Evolutionary conservation across 441 rosid genomes (phyloP), one percentile per base, ranked within the genome.

Genomic region (Erodium moschatum): DNA sequence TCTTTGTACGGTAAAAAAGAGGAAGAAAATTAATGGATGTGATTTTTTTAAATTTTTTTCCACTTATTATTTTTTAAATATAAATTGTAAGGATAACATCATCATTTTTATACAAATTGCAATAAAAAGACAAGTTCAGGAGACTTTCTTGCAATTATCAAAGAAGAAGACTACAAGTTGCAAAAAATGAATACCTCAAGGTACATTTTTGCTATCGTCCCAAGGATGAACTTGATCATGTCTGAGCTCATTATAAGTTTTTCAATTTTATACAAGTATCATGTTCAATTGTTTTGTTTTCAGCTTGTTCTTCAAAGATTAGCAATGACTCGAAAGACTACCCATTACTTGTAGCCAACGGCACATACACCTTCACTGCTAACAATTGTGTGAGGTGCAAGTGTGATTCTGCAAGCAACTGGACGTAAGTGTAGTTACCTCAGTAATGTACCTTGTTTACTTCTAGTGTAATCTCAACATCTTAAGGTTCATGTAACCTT

Each of bases 281-380:
- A 38, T 19, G 68, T 67, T 35, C 21, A 5, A 20, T 54, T 44
- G 64, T 72, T 15, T 9, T 42, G 66, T 19, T 4, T 75, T 65
- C 96, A 91, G 97, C 90, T 67, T 93, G 97, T 69, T 81, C 77
- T 76, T 85, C 97, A 42, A 79, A 89, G 0, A 74, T 89, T 66
- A 78, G 65, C 67, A 67, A 13, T 2, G 81, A 80, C 46, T 91
- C 97, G 0, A 0, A 67, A 19, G 93, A 94, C 70, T 78, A n/a
- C 54, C 44, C 76, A 6, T 69, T 88, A 67, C 91, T 75, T 46
- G 75, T 85, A 35, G 29, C 96, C 24, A 86, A 84, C 65, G 82
- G 82, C 64, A 85, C 89, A 1, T 89, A 85, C 64, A 35, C 18
- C 46, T 46, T 86, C 72, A 91, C 97, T 12, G 91, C 98, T 33